Evolutionary conservation across 225 moss, liverwort and hornwort genomes (phyloP), one percentile per base, ranked within the genome.

Genomic region (Bryoerythrophyllum caledonicum): DNA sequence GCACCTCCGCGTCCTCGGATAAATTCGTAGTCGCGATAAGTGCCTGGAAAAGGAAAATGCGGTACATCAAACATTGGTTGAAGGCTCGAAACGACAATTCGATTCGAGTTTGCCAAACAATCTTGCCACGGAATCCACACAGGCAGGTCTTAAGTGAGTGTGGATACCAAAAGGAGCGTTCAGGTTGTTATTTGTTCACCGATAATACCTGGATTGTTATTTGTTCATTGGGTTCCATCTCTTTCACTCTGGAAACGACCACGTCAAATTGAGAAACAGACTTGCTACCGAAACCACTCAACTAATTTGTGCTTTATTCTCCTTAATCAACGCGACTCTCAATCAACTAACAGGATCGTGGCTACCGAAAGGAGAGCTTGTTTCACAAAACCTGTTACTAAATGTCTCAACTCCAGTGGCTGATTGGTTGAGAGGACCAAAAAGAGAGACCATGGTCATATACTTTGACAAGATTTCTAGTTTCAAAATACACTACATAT

Each of bases 1-100:
- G 74, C 8, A 80, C 81, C 0, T 83, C 83, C 0, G 83, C 82
- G 55, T 88, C 88, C 73, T 88, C 88, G 5, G 74, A 10, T 64
- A 88, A 68, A 51, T 27, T 85, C 51, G 68, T 64, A 0, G 90
- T 79, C 24, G 76, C 75, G 30, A 76, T 87, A 57, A 76, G 52
- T 8, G 38, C 63, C 87, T 87, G 77, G 62, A 66, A 21, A 53
- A 20, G 59, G 35, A 17, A 49, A 17, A 49, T 49, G 48, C 17
- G 19, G 17, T 6, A 17, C 9, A 38, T 38, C 38, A 38, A 38
- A 38, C 38, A 38, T 19, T 5, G 2, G 1, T 19, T 46, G 16
- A 15, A 46, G 46, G 17, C 7, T 17, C 15, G 17, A 17, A 19
- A 49, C 19, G 4, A 15, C 44, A 4, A 44, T 43, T 41, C n/a